Evolutionary conservation across 345 rosid genomes (phyloP).

Genomic region (Salix dunnii): DNA sequence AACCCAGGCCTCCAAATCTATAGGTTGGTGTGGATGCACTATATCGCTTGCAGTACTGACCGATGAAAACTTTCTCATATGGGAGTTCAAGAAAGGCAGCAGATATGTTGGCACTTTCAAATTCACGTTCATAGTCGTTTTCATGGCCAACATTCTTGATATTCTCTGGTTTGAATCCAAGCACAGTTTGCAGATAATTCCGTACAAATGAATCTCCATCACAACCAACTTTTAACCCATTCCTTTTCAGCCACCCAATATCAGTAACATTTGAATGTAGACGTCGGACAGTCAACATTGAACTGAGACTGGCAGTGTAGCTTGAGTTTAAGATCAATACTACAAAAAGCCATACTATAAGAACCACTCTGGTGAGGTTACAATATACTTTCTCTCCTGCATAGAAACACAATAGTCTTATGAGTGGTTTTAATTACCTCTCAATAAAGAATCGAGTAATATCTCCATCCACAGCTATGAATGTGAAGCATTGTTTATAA

Average conservation of each 20-base stretch:
- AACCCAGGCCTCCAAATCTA: constrained; percentile 58
- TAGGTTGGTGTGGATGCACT: constrained; percentile 18
- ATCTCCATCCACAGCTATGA: no score
- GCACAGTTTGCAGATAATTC: constrained; percentile 31
- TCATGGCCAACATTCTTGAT: constrained; percentile 13
- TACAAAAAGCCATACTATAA: constrained; percentile 54
- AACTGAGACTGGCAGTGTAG: constrained; percentile 57
- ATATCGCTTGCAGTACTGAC: constrained; percentile 36
- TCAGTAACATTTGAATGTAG: constrained; percentile 36
- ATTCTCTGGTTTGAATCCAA: constrained; percentile 22
- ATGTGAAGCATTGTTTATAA: no score
- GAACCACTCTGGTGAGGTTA: constrained; percentile 44
- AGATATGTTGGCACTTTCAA: constrained; percentile 23
- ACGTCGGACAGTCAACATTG: constrained; percentile 49
- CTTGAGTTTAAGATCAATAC: constrained; percentile 53
- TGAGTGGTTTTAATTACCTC: no score
- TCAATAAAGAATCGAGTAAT: no score
- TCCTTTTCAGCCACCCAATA: constrained; percentile 30
- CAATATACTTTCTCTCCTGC: constrained; percentile 44
- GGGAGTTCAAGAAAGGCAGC: constrained; percentile 59
- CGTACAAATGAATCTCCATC: constrained; percentile 48
- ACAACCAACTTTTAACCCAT: constrained; percentile 40
- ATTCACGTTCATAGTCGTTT: constrained; percentile 19
- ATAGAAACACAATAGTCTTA: not conserved
- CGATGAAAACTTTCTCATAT: constrained; percentile 41